Base-by-base conservation (phyloP, 2,329 filamentous ascomycete genomes). In the Venturia carpophila region DNA sequence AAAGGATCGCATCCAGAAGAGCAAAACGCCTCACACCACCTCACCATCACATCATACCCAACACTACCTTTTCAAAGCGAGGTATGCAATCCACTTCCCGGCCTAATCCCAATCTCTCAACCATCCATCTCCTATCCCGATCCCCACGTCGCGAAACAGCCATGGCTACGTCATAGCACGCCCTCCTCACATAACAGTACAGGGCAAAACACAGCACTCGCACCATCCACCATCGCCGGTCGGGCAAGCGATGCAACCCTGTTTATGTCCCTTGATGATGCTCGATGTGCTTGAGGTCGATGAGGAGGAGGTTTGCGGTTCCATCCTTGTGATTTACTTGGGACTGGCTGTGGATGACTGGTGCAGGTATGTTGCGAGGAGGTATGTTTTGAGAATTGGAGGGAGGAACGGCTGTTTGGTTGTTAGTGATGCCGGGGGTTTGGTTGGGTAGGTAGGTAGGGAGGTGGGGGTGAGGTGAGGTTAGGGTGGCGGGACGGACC, bases 201-300 rank as follows among this genome's bases (percentile, higher is more conserved):
- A 65, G 13, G 62, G 62, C 39, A 63, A 9, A 27, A 47, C n/a
- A 42, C 64, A 65, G 56, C 64, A 65, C 30, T 65, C 64, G 42
- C 64, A 65, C 55, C 58, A 65, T 21, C 64, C 64, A 30, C 64
- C 64, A 42, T 65, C 64, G 37, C 64, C 64, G 30, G 55, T 62
- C 27, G 64, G 64, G 34, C 64, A 65, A n/a, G 64, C 64, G 27
- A 65, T 62, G 21, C 64, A 65, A 13, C 64, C 64, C 19, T 52
- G 41, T 52, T 65, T 65, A 24, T 60, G 64, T 21, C 64, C 55
- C 56, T 62, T 62, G 21, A 62, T 45, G 55, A 62, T 65, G 58
- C 41, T 60, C 3, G 55, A 30, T 21, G 55, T 65, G 41, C 37
- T 62, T 37, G 55, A 61, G 39, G 55, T 52, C 11, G 63, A 55